Percentiles rank a stretch among this genome's conserved stretches.
Conservation (phyloP, 257 asterid species). For the Solanum bulbocastanum region DNA sequence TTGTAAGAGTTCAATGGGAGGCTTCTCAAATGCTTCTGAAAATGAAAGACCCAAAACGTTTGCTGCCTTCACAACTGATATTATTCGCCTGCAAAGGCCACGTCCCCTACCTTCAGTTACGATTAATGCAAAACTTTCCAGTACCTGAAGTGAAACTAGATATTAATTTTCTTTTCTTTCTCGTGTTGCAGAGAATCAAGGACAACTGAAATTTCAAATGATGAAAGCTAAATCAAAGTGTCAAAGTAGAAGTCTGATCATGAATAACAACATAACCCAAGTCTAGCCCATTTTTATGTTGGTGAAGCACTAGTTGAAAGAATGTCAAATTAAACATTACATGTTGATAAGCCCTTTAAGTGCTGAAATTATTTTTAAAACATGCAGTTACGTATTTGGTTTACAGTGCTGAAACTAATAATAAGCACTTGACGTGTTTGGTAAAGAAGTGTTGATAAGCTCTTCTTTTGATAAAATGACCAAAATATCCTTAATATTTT, state of each 20-base stretch:
- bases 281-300: background rate
- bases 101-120: slow-evolving; percentile 71
- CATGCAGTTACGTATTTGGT: background rate
- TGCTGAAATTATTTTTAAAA: background rate
- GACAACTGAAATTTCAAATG: background rate
- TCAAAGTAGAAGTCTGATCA: background rate
- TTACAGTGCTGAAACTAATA: background rate
- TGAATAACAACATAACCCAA: background rate
- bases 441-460: background rate
- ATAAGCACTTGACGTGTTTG: background rate
- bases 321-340: background rate
- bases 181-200: background rate
- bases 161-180: background rate
- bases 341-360: background rate
- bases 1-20: slow-evolving; percentile 83
- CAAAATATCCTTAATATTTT: background rate
- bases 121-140: slow-evolving; percentile 58
- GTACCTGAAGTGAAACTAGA: slow-evolving; percentile 33
- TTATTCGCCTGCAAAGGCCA: slow-evolving; percentile 69
- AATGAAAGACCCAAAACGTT: slow-evolving; percentile 82
- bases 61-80: slow-evolving; percentile 86
- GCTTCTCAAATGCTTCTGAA: slow-evolving; percentile 90
- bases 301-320: background rate
- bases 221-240: background rate
- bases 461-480: background rate